Evolutionary conservation across 345 rosid genomes (phyloP).

Genomic region (Citrus inodora): DNA sequence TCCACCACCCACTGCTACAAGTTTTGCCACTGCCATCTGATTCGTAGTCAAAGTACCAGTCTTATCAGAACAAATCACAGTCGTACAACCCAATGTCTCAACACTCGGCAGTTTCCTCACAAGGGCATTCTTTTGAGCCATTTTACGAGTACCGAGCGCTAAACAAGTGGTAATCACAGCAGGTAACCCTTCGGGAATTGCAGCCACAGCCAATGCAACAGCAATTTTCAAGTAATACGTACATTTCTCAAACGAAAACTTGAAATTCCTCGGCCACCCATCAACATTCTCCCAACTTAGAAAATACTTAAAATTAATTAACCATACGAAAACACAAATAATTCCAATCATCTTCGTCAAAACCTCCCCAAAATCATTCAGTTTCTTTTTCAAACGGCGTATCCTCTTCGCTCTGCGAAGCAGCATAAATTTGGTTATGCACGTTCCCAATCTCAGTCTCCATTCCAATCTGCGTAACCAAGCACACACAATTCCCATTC

Average conservation of each 20-base stretch:
- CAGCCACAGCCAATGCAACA: conserved; percentile 77
- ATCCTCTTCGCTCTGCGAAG: conserved; percentile 55
- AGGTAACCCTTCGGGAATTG: conserved; percentile 73
- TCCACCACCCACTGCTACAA: conserved; percentile 53
- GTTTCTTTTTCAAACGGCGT: conserved; percentile 71
- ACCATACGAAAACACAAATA: conserved; percentile 56
- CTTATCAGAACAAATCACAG: conserved; percentile 78
- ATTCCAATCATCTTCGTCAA: conserved; percentile 58
- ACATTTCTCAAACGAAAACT: conserved; percentile 72
- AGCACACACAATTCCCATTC: conserved; percentile 55
- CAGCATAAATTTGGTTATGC: conserved; percentile 57
- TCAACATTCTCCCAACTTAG: conserved; percentile 65
- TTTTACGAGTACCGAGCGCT: conserved; percentile 70
- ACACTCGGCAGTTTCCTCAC: conserved; percentile 75
- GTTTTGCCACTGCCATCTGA: conserved; percentile 72
- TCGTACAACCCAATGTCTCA: conserved; percentile 75
- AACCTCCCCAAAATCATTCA: conserved; percentile 61
- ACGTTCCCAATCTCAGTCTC: conserved; percentile 66
- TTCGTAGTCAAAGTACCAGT: conserved; percentile 76
- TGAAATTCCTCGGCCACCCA: conserved; percentile 64
- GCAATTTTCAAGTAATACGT: conserved; percentile 72
- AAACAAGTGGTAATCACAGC: conserved; percentile 76
- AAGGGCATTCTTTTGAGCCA: conserved; percentile 77
- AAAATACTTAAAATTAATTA: conserved; percentile 64
- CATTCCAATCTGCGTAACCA: conserved; percentile 68